phyloP scores from a whole-genome alignment of 2,329 filamentous ascomycete species.

The Diaporthe ilicicola region DNA sequence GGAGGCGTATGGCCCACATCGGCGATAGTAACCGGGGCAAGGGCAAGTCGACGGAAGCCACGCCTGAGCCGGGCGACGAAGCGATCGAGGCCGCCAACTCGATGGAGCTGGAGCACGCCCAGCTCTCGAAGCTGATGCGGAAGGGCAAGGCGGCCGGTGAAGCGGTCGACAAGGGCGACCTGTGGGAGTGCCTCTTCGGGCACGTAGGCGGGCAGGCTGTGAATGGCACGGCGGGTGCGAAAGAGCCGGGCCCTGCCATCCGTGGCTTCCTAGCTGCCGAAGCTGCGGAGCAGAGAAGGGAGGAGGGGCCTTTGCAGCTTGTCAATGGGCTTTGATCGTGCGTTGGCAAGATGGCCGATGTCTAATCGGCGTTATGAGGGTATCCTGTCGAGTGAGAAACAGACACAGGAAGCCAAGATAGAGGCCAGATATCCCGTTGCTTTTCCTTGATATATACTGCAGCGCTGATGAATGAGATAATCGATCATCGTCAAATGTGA shows the following conservation, averaged over 20 bases:
- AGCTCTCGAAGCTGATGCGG: conserved; percentile 74
- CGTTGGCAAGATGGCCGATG: too few relatives aligned
- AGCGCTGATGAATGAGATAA: too few relatives aligned
- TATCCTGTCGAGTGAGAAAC: not conserved
- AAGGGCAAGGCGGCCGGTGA: conserved; percentile 79
- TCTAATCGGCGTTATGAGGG: not conserved
- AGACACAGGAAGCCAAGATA: not conserved
- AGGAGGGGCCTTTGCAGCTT: conserved; percentile 10
- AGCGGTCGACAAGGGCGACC: conserved; percentile 77
- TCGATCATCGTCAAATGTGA: too few relatives aligned
- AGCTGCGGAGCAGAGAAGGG: conserved; percentile 50
- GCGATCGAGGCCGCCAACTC: conserved; percentile 85
- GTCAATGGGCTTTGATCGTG: conserved; percentile 17
- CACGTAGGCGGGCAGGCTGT: conserved; percentile 38
- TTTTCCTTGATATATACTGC: too few relatives aligned
- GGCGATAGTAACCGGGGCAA: conserved; percentile 42
- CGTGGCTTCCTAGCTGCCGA: conserved; percentile 54
- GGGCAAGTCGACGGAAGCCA: conserved; percentile 39
- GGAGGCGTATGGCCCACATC: conserved; percentile 81
- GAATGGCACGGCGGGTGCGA: not conserved
- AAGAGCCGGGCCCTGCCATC: conserved; percentile 31
- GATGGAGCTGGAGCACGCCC: conserved; percentile 79
- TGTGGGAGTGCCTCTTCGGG: conserved; percentile 92
- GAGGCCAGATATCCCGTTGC: too few relatives aligned
- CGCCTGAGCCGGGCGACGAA: conserved; percentile 60